These are phyloP conservation scores for Penicillium sp. DNA, from an alignment of 2,329 filamentous ascomycete species.

Conservation along the genomic window DNA sequence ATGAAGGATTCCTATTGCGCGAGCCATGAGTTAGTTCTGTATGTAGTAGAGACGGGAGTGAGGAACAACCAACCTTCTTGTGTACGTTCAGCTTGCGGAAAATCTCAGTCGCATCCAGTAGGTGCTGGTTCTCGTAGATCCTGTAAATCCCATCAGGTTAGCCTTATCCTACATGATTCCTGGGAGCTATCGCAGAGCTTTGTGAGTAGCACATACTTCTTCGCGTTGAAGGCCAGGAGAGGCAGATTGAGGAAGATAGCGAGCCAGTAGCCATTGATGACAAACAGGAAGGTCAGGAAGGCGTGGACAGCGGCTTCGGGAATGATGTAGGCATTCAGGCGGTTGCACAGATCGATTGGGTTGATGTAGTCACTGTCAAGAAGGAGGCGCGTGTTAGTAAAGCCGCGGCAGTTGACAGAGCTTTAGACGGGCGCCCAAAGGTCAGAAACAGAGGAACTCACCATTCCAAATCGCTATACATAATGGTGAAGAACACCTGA, in stretches of 20 bases:
- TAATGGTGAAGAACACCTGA: conserved; percentile 99
- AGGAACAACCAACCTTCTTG: conserved; percentile 67
- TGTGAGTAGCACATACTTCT: conserved; percentile 68
- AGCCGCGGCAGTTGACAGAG: not conserved
- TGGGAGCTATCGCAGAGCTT: not conserved
- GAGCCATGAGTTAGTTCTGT: conserved; percentile 7
- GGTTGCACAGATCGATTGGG: conserved; percentile 99
- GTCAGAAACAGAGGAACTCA: conserved; percentile 49
- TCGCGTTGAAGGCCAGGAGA: conserved; percentile 85
- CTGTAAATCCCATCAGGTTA: conserved; percentile 47
- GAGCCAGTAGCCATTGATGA: conserved; percentile 98
- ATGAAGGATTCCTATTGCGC: conserved; percentile 84
- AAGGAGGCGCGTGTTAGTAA: conserved; percentile 24
- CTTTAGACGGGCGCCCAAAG: not conserved
- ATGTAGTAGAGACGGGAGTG: not conserved
- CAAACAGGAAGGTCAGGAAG: conserved; percentile 89
- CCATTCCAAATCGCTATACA: conserved; percentile 99
- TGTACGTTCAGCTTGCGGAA: conserved; percentile 98
- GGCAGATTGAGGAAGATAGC: conserved; percentile 88
- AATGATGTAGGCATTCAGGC: conserved; percentile 98
- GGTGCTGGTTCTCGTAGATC: conserved; percentile 94
- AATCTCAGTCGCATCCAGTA: conserved; percentile 96
- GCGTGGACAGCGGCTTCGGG: conserved; percentile 97
- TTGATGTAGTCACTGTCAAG: conserved; percentile 93
- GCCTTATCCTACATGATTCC: conserved; percentile 3